Evolutionary conservation across 306 rosid species (phyloP).

Genomic region (Luffa acutangula): DNA sequence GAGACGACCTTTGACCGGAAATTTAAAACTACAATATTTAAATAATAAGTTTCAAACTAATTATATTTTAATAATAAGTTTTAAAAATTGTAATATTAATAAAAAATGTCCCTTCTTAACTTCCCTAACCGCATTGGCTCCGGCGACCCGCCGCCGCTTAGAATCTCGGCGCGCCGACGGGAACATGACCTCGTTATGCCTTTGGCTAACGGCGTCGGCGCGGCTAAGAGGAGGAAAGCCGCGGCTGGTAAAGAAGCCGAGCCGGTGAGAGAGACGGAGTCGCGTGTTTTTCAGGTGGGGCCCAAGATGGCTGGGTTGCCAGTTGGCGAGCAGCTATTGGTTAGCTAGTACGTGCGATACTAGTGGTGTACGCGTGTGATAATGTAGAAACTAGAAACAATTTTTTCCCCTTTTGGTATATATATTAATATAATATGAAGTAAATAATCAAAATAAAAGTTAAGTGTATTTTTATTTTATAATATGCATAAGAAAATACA

Average conservation of each 20-base stretch:
- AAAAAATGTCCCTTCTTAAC: too few relatives aligned
- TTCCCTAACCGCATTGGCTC: conserved; percentile 45
- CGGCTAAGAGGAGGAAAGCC: conserved; percentile 19
- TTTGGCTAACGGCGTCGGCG: not conserved
- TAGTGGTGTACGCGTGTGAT: not conserved
- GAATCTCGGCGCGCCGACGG: conserved; percentile 34
- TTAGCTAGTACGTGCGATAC: not conserved
- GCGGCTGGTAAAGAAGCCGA: not conserved
- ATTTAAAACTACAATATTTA: too few relatives aligned
- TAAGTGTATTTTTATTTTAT: not conserved
- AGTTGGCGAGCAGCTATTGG: conserved; percentile 17
- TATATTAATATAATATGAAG: not conserved
- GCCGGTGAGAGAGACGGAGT: not conserved
- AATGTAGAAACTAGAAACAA: not conserved
- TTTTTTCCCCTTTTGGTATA: not conserved
- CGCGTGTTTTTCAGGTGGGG: not conserved
- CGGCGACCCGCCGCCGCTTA: conserved; percentile 33
- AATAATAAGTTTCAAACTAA: too few relatives aligned
- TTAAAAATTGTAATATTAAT: too few relatives aligned
- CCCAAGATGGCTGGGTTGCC: not conserved
- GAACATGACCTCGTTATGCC: not conserved
- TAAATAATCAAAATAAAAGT: not conserved
- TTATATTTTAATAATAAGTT: too few relatives aligned
- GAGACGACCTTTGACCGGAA: too few relatives aligned
- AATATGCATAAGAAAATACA: not conserved